Percentiles rank a stretch among this genome's conserved stretches.
Conservation (phyloP, 106 monocot genomes). For the Platanthera zijinensis region DNA sequence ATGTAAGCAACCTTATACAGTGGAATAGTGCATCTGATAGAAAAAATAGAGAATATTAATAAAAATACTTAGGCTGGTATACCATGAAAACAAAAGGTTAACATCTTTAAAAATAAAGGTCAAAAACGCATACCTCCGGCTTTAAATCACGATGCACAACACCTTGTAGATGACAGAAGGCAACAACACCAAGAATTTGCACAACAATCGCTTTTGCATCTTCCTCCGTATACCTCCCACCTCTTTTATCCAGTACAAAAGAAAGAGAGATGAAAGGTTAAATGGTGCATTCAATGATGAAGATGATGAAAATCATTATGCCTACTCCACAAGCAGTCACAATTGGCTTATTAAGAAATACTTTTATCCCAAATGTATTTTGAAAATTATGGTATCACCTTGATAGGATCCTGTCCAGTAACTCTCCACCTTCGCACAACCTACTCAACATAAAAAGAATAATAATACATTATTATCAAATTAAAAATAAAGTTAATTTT, state of each 20-base stretch:
- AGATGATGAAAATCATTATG: background rate
- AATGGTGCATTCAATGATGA: background rate
- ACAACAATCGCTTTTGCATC: conserved; percentile 67
- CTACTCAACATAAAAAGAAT: conserved; percentile 21
- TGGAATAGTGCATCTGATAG: no score
- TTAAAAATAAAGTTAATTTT: background rate
- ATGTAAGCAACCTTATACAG: no score
- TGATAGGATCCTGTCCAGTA: conserved; percentile 71
- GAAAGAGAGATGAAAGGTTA: background rate
- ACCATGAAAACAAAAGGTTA: background rate
- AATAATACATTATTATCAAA: background rate
- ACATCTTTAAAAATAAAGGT: background rate
- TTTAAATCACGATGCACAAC: conserved; percentile 80
- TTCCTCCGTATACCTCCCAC: conserved; percentile 65
- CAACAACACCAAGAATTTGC: conserved; percentile 67
- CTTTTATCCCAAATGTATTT: background rate
- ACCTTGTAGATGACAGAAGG: conserved; percentile 82
- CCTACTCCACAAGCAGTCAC: no score
- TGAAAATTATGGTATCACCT: conserved; percentile 29
- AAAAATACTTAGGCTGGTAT: background rate
- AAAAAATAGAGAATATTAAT: no score
- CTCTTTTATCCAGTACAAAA: conserved; percentile 34
- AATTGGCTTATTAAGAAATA: background rate
- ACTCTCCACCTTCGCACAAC: conserved; percentile 77
- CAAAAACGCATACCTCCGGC: conserved; percentile 59